Base-by-base conservation (phyloP, 2,329 filamentous ascomycete species). In the Xylariales sp. region DNA sequence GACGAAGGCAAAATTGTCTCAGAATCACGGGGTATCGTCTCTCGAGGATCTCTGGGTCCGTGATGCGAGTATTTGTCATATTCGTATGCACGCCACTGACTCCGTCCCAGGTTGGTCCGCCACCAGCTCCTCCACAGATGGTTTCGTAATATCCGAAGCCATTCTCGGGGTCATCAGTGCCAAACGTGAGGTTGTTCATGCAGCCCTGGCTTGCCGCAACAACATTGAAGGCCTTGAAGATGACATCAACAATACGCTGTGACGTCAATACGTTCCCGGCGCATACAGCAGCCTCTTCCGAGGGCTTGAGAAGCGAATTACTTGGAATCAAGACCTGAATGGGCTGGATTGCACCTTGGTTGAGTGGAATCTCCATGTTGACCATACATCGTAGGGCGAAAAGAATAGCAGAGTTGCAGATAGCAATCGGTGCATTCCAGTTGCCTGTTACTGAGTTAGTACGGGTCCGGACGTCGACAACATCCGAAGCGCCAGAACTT, bases 51-150 rank as follows among this genome's bases (percentile, higher is more conserved):
- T 64, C 61, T 2, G 50, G 48, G 21, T 64, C 60, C 2, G 62
- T 61, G 39, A 61, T 64, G 19, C 56, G 51, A 3, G 61, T 64
- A 32, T 64, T 64, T 2, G 62, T 64, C 56, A 60, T 59, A 38
- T 63, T 56, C 5, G 54, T 51, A 34, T 64, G 61, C 8, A 63
- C 57, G 9, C 50, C 61, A 22, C 45, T 51, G 0, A 52, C 52
- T 11, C 61, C 61, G 37, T 59, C 45, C 59, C 57, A 62, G 2
- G 43, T 43, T 0, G 54, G 50, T 3, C 58, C 60, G 7, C 59
- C 61, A 10, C 62, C 61, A 4, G 46, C 49, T 3, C 61, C 62
- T 19, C 62, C 61, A 20, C 55, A 55, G 16, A 64, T 61, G 2
- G 61, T 63, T 46, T 65, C 62, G 27, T 55, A 53, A 19, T 56